A percentile compares a stretch with the other conserved stretches of the same genome.
These are phyloP conservation scores for Fusarium incarnatum DNA, from an alignment of 2,329 filamentous ascomycete genomes.

Conservation along the genomic window DNA sequence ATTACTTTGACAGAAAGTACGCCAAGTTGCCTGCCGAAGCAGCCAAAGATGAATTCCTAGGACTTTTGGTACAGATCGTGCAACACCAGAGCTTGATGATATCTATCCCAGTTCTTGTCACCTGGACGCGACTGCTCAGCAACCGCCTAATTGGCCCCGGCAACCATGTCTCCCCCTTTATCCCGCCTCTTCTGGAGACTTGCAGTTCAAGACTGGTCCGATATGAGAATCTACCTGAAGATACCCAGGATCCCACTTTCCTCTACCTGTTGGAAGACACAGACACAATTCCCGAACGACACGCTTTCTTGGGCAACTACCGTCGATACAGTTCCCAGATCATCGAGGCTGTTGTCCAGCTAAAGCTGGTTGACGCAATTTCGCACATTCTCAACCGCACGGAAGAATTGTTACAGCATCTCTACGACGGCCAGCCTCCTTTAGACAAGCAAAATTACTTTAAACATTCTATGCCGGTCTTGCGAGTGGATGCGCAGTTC, in stretches of 20 bases:
- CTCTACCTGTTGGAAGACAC: conserved; percentile 92
- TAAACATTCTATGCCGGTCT: conserved; percentile 76
- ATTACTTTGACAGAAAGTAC: conserved; percentile 84
- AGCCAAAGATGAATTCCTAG: conserved; percentile 80
- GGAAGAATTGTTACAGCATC: conserved; percentile 76
- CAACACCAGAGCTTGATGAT: conserved; percentile 90
- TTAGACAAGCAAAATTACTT: conserved; percentile 74
- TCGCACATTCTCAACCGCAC: conserved; percentile 86
- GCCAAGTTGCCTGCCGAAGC: conserved; percentile 70
- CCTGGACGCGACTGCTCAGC: conserved; percentile 85
- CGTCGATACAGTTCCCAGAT: conserved; percentile 88
- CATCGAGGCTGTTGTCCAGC: conserved; percentile 86
- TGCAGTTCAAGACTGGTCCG: conserved; percentile 86
- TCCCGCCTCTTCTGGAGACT: conserved; percentile 82
- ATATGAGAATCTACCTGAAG: conserved; percentile 87
- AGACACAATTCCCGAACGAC: conserved; percentile 91
- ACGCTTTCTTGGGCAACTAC: conserved; percentile 96
- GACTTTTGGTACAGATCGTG: conserved; percentile 81
- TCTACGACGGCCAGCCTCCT: conserved; percentile 77
- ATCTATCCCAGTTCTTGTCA: conserved; percentile 90
- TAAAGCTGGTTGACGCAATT: conserved; percentile 86
- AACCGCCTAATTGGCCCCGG: conserved; percentile 74
- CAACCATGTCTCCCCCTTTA: conserved; percentile 70
- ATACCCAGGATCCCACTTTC: conserved; percentile 82
- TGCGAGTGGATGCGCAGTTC: conserved; percentile 89